A percentile compares a stretch with the other conserved stretches of the same genome.
Evolutionary conservation across 345 rosid genomes (phyloP).

Genomic region (Syzygium jambos): DNA sequence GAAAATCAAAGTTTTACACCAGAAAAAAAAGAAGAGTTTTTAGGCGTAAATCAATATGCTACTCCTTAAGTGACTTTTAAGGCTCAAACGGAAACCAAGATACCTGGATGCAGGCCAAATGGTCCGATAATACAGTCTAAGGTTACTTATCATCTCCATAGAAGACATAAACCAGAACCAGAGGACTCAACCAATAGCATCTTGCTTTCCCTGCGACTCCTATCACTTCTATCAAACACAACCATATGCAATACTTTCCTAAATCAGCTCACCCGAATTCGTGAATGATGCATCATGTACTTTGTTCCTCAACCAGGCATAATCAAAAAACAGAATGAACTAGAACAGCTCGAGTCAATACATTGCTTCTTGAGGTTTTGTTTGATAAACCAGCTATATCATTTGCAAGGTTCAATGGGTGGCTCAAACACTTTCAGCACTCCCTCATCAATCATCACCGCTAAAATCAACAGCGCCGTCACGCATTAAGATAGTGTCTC

Average conservation of each 20-base stretch:
- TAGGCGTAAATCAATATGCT: neutral
- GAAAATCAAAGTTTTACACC: neutral
- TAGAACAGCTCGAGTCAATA: neutral
- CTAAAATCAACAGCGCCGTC: neutral
- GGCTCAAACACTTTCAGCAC: neutral
- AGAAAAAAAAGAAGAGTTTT: neutral
- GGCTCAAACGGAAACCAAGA: neutral
- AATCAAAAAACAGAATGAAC: neutral
- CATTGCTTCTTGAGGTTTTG: neutral
- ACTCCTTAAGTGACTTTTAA: neutral
- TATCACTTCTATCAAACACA: neutral
- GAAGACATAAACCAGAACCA: neutral
- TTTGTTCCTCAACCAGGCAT: neutral
- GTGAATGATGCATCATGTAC: neutral
- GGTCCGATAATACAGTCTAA: neutral
- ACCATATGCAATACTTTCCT: neutral
- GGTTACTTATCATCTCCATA: neutral
- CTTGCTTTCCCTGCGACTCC: neutral
- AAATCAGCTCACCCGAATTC: neutral
- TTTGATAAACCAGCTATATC: neutral
- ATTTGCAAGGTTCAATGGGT: neutral
- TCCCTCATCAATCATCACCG: neutral
- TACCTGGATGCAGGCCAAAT: neutral
- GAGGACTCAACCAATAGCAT: neutral
- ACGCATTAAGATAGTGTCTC: neutral